phyloP scores from a whole-genome alignment of 2,329 filamentous ascomycete species.

The Curvularia spicifera region DNA sequence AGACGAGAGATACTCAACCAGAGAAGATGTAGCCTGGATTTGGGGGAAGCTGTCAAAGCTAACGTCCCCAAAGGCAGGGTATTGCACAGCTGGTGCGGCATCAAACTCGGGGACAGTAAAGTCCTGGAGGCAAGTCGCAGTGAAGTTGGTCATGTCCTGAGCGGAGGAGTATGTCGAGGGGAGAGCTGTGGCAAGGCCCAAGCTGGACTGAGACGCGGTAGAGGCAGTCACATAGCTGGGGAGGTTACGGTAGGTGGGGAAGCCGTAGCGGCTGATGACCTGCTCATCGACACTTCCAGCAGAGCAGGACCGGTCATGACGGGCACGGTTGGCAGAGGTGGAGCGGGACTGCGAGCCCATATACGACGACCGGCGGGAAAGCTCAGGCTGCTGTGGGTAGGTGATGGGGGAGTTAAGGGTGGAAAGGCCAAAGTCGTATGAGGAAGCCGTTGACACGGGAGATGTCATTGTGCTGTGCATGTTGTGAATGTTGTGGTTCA shows the following conservation, averaged over 20 bases:
- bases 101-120: slow-evolving; percentile 47
- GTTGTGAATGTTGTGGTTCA: slow-evolving; percentile 43
- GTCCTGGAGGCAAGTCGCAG: slow-evolving; percentile 39
- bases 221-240: slow-evolving; percentile 62
- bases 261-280: slow-evolving; percentile 73
- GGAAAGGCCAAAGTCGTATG: slow-evolving; percentile 51
- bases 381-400: slow-evolving; percentile 48
- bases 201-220: slow-evolving; percentile 39
- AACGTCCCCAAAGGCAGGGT: slow-evolving; percentile 51
- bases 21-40: slow-evolving; percentile 64
- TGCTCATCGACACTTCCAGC: slow-evolving; percentile 71
- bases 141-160: slow-evolving; percentile 44
- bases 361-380: slow-evolving; percentile 45
- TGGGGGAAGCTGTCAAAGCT: slow-evolving; percentile 49
- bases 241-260: slow-evolving; percentile 82
- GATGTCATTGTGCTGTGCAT: slow-evolving; percentile 53
- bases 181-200: slow-evolving; percentile 51
- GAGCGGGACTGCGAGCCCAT: slow-evolving; percentile 58
- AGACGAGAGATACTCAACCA: slow-evolving; percentile 78
- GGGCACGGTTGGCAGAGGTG: slow-evolving; percentile 62
- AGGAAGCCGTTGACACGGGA: slow-evolving; percentile 49
- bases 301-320: slow-evolving; percentile 64
- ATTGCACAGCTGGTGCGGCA: slow-evolving; percentile 52
- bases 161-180: slow-evolving; percentile 43
- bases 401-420: slow-evolving; percentile 70